Conservation (phyloP, 805 yeast species). For the Yueomyces sinensis region DNA sequence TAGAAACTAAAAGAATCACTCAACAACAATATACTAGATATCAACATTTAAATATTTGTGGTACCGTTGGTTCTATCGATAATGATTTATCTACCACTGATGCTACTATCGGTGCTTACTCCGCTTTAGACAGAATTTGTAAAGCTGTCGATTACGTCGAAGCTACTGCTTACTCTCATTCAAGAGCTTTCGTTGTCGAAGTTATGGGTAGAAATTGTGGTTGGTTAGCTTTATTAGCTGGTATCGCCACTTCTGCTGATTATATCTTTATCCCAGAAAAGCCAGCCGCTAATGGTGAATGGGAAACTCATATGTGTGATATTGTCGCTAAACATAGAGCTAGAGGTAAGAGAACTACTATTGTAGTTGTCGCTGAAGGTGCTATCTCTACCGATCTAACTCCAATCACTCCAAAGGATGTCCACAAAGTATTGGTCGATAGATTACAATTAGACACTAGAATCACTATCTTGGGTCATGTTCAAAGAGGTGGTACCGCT, state of each 20-base stretch:
- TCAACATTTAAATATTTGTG: constrained; percentile 52
- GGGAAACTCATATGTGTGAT: constrained; percentile 57
- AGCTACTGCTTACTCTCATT: constrained; percentile 74
- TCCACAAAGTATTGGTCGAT: constrained; percentile 48
- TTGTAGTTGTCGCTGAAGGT: constrained; percentile 75
- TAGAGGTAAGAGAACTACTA: constrained; percentile 66
- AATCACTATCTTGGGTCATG: constrained; percentile 67
- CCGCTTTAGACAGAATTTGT: constrained; percentile 64
- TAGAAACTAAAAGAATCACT: constrained; percentile 34
- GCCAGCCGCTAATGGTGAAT: constrained; percentile 48
- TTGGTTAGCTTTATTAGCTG: constrained; percentile 76
- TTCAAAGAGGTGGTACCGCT: constrained; percentile 75
- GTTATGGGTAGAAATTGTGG: constrained; percentile 90
- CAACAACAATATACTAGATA: constrained; percentile 32
- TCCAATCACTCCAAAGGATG: constrained; percentile 54
- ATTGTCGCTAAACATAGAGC: constrained; percentile 52
- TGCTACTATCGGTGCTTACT: constrained; percentile 70
- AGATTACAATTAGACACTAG: constrained; percentile 64
- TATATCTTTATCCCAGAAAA: constrained; percentile 70
- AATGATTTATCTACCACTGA: constrained; percentile 80
- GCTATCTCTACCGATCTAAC: constrained; percentile 58
- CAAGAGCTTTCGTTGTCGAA: constrained; percentile 73
- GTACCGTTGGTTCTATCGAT: constrained; percentile 73
- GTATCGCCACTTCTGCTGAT: constrained; percentile 70
- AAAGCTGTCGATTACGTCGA: constrained; percentile 66